These are phyloP conservation scores for Helotiales sp. DNA, from an alignment of 2,329 filamentous ascomycete genomes.

Conservation along the genomic window DNA sequence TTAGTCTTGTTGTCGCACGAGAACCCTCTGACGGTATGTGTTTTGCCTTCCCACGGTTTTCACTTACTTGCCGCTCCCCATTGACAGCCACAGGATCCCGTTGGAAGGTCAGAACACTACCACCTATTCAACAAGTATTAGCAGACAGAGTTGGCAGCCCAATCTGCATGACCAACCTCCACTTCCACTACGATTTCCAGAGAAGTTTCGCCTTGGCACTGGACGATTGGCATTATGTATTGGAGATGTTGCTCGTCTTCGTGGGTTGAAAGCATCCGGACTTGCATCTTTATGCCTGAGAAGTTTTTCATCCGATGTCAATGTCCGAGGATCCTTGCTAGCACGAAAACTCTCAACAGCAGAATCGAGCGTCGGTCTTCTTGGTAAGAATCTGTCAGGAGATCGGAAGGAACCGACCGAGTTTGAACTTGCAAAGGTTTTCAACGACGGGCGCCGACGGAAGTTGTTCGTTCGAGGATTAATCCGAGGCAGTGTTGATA, in stretches of 20 bases:
- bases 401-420: constrained; percentile 36
- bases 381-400: constrained; percentile 65
- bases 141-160: neutral
- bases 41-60: neutral
- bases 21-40: no score
- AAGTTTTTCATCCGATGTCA: constrained; percentile 53
- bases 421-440: constrained; percentile 26
- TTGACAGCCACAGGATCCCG: constrained; percentile 34
- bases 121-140: constrained; percentile 28
- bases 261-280: constrained; percentile 59
- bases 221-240: constrained; percentile 28
- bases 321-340: constrained; percentile 52
- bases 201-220: constrained; percentile 29
- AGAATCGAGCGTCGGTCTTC: constrained; percentile 48
- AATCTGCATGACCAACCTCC: constrained; percentile 23
- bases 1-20: no score
- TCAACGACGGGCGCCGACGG: constrained; percentile 33
- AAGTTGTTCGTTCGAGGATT: constrained; percentile 21
- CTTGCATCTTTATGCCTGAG: constrained; percentile 49
- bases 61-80: constrained; percentile 42
- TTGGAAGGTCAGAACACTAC: constrained; percentile 41
- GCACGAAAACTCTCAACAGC: constrained; percentile 55
- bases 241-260: constrained; percentile 37
- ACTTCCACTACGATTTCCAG: constrained; percentile 37
- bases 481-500: constrained; percentile 31